Conservation (phyloP, 331 rosid species). For the Rosa hybrid region DNA sequence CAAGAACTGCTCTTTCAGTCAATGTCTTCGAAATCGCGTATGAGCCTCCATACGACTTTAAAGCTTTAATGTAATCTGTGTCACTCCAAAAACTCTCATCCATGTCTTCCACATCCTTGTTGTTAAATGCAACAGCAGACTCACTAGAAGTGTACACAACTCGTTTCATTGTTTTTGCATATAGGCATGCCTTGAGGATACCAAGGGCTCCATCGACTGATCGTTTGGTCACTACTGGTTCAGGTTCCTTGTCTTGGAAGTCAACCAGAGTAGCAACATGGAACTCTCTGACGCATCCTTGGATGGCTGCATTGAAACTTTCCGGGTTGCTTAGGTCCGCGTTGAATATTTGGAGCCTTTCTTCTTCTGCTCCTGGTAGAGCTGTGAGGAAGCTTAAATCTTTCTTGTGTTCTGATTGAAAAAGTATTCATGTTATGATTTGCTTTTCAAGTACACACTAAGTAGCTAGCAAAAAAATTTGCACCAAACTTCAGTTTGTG, state of each 20-base stretch:
- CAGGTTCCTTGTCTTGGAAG: conserved; percentile 33
- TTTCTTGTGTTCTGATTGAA: conserved; percentile 28
- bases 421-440: neutral
- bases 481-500: neutral
- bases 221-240: conserved; percentile 45
- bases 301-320: conserved; percentile 56
- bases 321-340: conserved; percentile 64
- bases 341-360: conserved; percentile 45
- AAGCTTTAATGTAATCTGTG: conserved; percentile 28
- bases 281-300: conserved; percentile 68
- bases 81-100: conserved; percentile 69
- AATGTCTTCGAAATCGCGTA: conserved; percentile 47
- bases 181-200: conserved; percentile 45
- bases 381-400: conserved; percentile 56
- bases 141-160: conserved; percentile 64
- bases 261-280: conserved; percentile 57
- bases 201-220: conserved; percentile 52
- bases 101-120: conserved; percentile 7
- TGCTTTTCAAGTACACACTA: neutral
- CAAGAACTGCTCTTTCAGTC: conserved; percentile 56
- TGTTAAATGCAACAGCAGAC: conserved; percentile 27
- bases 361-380: conserved; percentile 54
- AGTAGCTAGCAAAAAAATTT: neutral
- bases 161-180: conserved; percentile 52
- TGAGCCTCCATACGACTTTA: neutral